Base-by-base conservation (phyloP, 495 filamentous ascomycete genomes). In the Penicillium cinerascens region DNA sequence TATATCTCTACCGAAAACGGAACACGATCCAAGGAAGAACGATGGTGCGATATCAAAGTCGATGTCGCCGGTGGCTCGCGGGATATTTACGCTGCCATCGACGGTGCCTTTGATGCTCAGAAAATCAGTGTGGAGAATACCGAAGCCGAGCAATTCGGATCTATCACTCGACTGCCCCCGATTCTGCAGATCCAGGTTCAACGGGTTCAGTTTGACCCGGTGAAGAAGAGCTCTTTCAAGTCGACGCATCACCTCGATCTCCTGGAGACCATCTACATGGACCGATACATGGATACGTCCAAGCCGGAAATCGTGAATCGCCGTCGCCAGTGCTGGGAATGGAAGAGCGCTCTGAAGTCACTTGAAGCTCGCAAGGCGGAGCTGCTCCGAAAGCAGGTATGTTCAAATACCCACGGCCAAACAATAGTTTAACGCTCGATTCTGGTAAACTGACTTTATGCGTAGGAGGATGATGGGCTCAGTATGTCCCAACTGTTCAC, bases 161-260 rank as follows among this genome's bases (percentile, higher is more conserved):
- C 88, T 2, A 92, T 97, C 51, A 82, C 79, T 55, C 72, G 77
- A 6, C 74, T 92, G 7, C 91, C 93, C 3, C 92, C 92, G 0
- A 78, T 97, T 41, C 74, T 97, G 15, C 91, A 96, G 64, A 83
- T 98, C 40, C 88, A 89, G 58, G 88, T 97, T 17, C 88, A 92
- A 59, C 82, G 93, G 18, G 84, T 86, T 8, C 83, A 85, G 29
- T 91, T 81, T 44, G 84, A 88, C 46, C 71, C 76, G 0, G 71
- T 73, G n/a, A 81, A 72, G 47, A 79, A 81, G 44, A 70, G 69
- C 20, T 74, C 82, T 2, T 85, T 78, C 61, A 97, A 96, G 56
- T 90, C 90, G 9, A 83, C 85, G 23, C 84, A 91, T 44, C 87
- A 88, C 36, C 75, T 97, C 17, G 73, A 79, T 11, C 78, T 98